phyloP scores from a whole-genome alignment of 352 stramenopile genomes.

The Chrysophaeum taylorii region DNA sequence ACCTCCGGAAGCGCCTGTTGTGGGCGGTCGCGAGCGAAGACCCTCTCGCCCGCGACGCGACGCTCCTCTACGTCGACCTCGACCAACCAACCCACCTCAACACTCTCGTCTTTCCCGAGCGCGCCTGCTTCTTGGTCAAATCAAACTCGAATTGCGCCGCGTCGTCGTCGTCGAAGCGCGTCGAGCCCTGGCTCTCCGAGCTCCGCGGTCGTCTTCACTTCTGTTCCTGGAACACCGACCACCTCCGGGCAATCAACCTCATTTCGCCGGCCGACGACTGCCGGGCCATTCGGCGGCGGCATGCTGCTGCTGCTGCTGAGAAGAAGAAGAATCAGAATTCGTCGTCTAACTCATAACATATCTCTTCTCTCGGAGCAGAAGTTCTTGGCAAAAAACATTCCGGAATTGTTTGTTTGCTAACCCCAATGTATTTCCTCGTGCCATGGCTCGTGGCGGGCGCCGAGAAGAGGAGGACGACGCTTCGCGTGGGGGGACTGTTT shows the following conservation, averaged over 20 bases:
- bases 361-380: too few species aligned
- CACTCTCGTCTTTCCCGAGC: neutral
- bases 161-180: neutral
- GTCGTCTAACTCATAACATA: too few species aligned
- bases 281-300: too few species aligned
- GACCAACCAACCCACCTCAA: neutral
- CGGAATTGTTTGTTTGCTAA: too few species aligned
- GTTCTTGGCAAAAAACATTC: too few species aligned
- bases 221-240: neutral
- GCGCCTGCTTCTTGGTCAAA: neutral
- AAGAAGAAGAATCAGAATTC: too few species aligned
- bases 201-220: neutral
- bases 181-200: neutral
- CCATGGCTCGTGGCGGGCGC: too few species aligned
- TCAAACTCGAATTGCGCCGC: neutral
- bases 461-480: too few species aligned
- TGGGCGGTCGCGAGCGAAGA: neutral
- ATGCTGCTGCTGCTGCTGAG: too few species aligned
- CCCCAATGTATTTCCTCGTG: too few species aligned
- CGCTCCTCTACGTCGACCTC: neutral
- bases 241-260: neutral
- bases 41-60: neutral
- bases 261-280: conserved; percentile 1
- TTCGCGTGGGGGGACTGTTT: too few species aligned
- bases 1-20: neutral